Evolutionary conservation across 768 basidiomycete genomes (phyloP), one percentile per base, ranked within the genome.

Genomic region (Tylopilus felleus): DNA sequence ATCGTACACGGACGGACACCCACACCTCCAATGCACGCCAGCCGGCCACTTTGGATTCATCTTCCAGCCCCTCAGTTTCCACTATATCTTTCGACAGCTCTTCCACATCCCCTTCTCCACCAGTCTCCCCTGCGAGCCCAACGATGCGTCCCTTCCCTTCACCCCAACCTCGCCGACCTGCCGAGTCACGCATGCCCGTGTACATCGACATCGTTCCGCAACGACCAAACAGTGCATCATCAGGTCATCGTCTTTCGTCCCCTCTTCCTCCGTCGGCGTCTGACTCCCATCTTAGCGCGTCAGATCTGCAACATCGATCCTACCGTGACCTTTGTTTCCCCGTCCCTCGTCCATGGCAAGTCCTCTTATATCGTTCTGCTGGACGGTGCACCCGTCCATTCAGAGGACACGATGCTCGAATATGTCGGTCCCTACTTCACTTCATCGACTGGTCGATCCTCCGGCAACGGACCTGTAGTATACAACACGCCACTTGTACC

Each of bases 401-500:
- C 76, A 1, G 86, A 88, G 64, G 69, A 67, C 22, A 76, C 77
- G 0, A 47, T 63, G 6, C 71, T 70, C 47, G 65, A 71, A 29
- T 70, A 57, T 44, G 61, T 71, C 16, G 70, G 70, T 0, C 70
- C 70, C 13, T 71, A 66, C 58, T 52, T 81, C 38, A 62, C 63
- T 21, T 63, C 64, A 3, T 42, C 63, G 10, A 33, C 63, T 1
- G 71, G 71, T n/a, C 53, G 61, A 6, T 25, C 55, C 39, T 47
- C 54, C 8, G 51, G 64, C 33, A 64, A 74, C 51, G 63, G 65
- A 16, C 62, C 72, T 19, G 68, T 75, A 21, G 63, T 88, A 29
- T 88, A 90, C 70, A 80, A 75, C 53, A 84, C 83, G 4, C 56
- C 76, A 1, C 75, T 90, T 25, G 80, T 81, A 7, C 88, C 88